Evolutionary conservation across 73 alveolate genomes (phyloP).

Genomic region (Paraurostyla sp.): DNA sequence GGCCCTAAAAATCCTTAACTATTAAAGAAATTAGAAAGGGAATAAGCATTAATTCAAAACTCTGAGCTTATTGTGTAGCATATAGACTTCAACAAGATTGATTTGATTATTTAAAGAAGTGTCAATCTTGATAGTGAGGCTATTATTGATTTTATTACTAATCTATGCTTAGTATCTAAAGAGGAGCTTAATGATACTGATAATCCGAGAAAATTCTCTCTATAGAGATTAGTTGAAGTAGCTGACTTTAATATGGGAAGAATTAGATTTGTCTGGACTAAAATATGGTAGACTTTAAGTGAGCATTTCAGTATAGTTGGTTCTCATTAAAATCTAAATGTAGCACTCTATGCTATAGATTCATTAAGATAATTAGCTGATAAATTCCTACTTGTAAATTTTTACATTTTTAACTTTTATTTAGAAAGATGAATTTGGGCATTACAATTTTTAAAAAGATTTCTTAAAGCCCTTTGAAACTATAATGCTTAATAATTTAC

Average conservation of each 20-base stretch:
- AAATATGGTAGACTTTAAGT: constrained; percentile 77
- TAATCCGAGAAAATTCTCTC: constrained; percentile 80
- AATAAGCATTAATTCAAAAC: constrained; percentile 49
- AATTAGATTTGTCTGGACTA: constrained; percentile 84
- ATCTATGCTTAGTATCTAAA: constrained; percentile 76
- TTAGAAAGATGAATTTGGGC: constrained; percentile 84
- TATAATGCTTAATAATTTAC: constrained; percentile 76
- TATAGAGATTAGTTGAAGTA: constrained; percentile 84
- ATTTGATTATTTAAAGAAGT: constrained; percentile 69
- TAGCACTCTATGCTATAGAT: constrained; percentile 85
- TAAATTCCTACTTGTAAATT: constrained; percentile 82
- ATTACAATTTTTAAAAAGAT: constrained; percentile 83
- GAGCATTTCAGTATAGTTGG: constrained; percentile 86
- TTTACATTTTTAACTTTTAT: too few relatives aligned
- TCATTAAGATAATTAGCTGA: constrained; percentile 85
- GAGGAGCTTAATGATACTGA: constrained; percentile 76
- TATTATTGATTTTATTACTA: constrained; percentile 77
- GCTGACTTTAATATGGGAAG: constrained; percentile 90
- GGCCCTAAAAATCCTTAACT: constrained; percentile 16
- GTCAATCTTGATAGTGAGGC: constrained; percentile 78
- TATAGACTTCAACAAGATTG: constrained; percentile 75
- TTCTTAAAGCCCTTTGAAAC: constrained; percentile 89
- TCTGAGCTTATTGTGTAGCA: constrained; percentile 66
- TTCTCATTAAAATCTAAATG: constrained; percentile 76
- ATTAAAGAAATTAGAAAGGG: background rate